Percentiles rank a stretch among this genome's conserved stretches.
Evolutionary conservation across 768 basidiomycete species (phyloP).

Genomic region (Agaricus sinodeliciosus): DNA sequence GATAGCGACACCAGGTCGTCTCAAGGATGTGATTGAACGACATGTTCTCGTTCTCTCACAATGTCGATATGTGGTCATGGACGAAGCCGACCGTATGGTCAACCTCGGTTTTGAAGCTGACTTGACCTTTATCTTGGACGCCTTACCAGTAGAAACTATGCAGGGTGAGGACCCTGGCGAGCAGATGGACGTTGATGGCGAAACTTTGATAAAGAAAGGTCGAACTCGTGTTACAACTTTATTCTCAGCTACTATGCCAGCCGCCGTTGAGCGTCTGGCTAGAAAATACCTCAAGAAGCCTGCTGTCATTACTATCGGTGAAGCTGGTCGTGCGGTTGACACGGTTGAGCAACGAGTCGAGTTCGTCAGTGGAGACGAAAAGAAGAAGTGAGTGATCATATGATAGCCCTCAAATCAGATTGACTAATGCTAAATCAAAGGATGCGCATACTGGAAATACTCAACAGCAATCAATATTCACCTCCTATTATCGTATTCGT

Average conservation of each 20-base stretch:
- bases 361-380: constrained; percentile 88
- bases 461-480: constrained; percentile 76
- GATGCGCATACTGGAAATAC: constrained; percentile 81
- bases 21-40: constrained; percentile 96
- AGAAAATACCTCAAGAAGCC: constrained; percentile 91
- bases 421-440: constrained; percentile 32
- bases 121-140: constrained; percentile 90
- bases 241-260: constrained; percentile 98
- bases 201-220: constrained; percentile 62
- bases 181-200: constrained; percentile 74
- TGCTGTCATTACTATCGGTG: constrained; percentile 95
- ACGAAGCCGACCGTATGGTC: constrained; percentile 99
- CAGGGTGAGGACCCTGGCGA: constrained; percentile 76
- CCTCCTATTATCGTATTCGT: constrained; percentile 98
- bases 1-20: constrained; percentile 96
- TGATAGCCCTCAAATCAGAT: not conserved
- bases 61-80: constrained; percentile 99
- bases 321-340: constrained; percentile 95
- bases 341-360: constrained; percentile 97
- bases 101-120: constrained; percentile 95
- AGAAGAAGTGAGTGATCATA: constrained; percentile 73
- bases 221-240: constrained; percentile 89
- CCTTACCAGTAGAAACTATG: constrained; percentile 82
- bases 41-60: constrained; percentile 94
- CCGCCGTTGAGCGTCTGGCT: constrained; percentile 91